Evolutionary conservation across 148 eudicot species (phyloP), one percentile per base, ranked within the genome.

Genomic region (Diospyros kaki): DNA sequence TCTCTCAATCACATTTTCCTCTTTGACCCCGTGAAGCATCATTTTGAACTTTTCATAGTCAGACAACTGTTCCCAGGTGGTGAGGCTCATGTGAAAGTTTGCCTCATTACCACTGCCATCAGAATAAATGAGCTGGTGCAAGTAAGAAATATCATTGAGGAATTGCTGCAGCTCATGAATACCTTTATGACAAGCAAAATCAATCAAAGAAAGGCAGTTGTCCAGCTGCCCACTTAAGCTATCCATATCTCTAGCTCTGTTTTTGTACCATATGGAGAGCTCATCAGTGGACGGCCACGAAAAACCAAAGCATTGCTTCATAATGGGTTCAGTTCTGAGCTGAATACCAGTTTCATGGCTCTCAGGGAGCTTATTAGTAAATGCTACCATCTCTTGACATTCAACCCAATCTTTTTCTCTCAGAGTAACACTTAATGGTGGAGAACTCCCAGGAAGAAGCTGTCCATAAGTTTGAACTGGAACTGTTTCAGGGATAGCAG

Each of bases 331-430:
- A 80, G 98, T 95, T 84, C 82, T 87, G 58, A 85, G 79, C 38
- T 73, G 83, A 73, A 83, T 68, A 69, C 68, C 43, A 77, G 81
- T 84, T 65, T 80, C 89, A 77, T 75, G 78, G 79, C 78, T 77
- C 72, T 76, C 81, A 68, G 87, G 86, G 18, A 87, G 69, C 64
- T 58, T 71, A 71, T 79, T 78, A 62, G 89, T 78, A 74, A 79
- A 86, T 44, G 60, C 74, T 51, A 85, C 81, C 91, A 89, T 92
- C 63, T 84, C 85, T 81, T 86, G 89, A 86, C 97, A 90, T 79
- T 95, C 98, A 82, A 95, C 96, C 98, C 98, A 95, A 79, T 95
- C 98, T 77, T 83, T 85, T 72, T 88, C 96, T 77, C 98, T 85
- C 73, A 90, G 74, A 84, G 77, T 59, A 78, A 86, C 77, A 89